Evolutionary conservation across 2,329 filamentous ascomycete species (phyloP).

Genomic region (Trichocomaceae sp.): DNA sequence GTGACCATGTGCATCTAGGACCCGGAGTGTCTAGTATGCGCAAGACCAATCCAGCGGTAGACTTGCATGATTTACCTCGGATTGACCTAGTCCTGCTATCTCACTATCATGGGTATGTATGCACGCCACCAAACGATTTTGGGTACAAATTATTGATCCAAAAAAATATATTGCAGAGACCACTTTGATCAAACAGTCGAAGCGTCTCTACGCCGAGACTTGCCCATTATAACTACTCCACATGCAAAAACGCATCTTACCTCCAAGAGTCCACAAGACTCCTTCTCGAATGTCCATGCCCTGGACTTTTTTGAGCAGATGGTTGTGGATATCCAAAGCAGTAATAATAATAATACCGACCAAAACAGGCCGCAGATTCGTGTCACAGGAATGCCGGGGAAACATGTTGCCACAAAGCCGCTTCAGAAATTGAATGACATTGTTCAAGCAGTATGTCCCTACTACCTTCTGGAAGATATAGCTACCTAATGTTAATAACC

Average conservation of each 20-base stretch:
- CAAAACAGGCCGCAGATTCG: slow-evolving; percentile 43
- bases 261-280: slow-evolving; percentile 38
- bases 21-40: slow-evolving; percentile 54
- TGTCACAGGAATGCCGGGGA: slow-evolving; percentile 58
- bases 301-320: slow-evolving; percentile 52
- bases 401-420: slow-evolving; percentile 50
- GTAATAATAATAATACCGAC: neutral
- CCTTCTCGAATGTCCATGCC: slow-evolving; percentile 50
- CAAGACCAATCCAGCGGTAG: slow-evolving; percentile 53
- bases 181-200: slow-evolving; percentile 53
- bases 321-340: slow-evolving; percentile 36
- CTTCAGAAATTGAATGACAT: slow-evolving; percentile 41
- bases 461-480: too few relatives aligned
- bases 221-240: slow-evolving; percentile 59
- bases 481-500: too few relatives aligned
- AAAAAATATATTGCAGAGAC: slow-evolving; percentile 31
- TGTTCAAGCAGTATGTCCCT: slow-evolving; percentile 35
- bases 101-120: slow-evolving; percentile 53
- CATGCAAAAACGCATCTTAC: slow-evolving; percentile 53
- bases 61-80: slow-evolving; percentile 53
- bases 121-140: neutral
- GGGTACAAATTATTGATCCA: neutral
- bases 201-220: slow-evolving; percentile 43
- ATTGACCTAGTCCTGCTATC: slow-evolving; percentile 56
- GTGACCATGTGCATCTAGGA: slow-evolving; percentile 61